A percentile compares a stretch with the other conserved stretches of the same genome.
These are phyloP conservation scores for Oryza meyeriana DNA, from an alignment of 176 grass and related monocot genomes.

Conservation along the genomic window DNA sequence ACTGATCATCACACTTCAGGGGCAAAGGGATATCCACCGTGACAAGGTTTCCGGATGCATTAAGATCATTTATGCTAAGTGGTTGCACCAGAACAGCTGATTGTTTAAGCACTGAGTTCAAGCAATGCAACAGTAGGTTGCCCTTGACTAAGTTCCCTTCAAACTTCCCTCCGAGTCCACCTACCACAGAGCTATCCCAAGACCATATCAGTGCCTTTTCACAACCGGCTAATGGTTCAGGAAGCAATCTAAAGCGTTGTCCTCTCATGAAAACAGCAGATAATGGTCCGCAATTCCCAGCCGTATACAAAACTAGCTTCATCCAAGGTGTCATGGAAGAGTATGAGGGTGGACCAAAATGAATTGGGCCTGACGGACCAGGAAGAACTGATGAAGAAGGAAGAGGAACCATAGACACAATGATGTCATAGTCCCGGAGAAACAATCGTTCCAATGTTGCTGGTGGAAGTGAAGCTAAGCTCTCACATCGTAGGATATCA, in stretches of 20 bases:
- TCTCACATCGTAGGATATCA: constrained; percentile 98
- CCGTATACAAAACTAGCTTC: constrained; percentile 89
- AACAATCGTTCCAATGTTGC: constrained; percentile 81
- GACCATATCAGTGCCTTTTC: constrained; percentile 95
- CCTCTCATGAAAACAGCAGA: constrained; percentile 95
- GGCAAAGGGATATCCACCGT: constrained; percentile 85
- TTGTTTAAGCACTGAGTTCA: constrained; percentile 90
- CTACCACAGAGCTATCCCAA: constrained; percentile 84
- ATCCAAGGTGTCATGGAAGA: constrained; percentile 96
- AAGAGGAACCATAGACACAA: constrained; percentile 96
- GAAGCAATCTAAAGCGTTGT: constrained; percentile 76
- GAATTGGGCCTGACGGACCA: constrained; percentile 65
- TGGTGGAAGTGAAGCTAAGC: constrained; percentile 86
- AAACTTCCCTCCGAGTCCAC: constrained; percentile 86
- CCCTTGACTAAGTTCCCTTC: constrained; percentile 98
- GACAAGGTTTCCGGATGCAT: constrained; percentile 63
- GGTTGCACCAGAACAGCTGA: constrained; percentile 94
- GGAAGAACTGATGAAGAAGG: constrained; percentile 89
- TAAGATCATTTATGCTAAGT: constrained; percentile 73
- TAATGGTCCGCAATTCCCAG: constrained; percentile 70
- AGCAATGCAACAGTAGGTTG: constrained; percentile 79
- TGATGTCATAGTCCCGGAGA: constrained; percentile 92
- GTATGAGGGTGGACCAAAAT: constrained; percentile 95
- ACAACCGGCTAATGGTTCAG: constrained; percentile 81
- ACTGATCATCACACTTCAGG: constrained; percentile 71